Conservation (phyloP, 2,329 filamentous ascomycete genomes). For the Calonectria hongkongensis region DNA sequence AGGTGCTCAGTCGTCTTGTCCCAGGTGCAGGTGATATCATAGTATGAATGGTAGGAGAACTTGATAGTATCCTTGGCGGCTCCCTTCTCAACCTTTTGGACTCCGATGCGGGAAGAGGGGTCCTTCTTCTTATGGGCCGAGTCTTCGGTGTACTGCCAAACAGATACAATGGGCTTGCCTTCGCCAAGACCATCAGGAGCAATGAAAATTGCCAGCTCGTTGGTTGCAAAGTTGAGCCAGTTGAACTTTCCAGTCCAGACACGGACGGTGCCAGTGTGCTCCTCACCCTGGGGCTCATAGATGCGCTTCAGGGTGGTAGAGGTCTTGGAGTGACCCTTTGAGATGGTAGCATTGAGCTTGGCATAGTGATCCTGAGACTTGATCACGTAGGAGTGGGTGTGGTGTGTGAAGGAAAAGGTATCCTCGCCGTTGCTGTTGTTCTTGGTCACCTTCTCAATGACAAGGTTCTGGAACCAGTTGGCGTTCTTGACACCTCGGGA, state of each 20-base stretch:
- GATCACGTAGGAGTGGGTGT: constrained; percentile 38
- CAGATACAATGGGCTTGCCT: constrained; percentile 44
- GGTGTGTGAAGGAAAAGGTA: constrained; percentile 36
- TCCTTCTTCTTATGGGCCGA: constrained; percentile 27
- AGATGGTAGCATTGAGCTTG: constrained; percentile 41
- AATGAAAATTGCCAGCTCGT: constrained; percentile 48
- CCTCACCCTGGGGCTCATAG: constrained; percentile 42
- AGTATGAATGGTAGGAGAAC: constrained; percentile 41
- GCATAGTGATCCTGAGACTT: constrained; percentile 40
- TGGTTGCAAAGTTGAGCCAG: constrained; percentile 33
- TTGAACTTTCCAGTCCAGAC: constrained; percentile 52
- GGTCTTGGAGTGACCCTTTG: constrained; percentile 26
- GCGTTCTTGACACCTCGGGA: constrained; percentile 39
- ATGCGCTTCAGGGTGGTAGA: constrained; percentile 32
- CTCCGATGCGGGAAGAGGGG: constrained; percentile 28
- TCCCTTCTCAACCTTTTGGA: constrained; percentile 10
- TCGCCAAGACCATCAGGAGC: constrained; percentile 46
- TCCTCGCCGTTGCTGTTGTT: constrained; percentile 8
- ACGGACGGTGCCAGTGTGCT: constrained; percentile 8
- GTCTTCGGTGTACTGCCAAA: constrained; percentile 46
- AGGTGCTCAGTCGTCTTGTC: constrained; percentile 37
- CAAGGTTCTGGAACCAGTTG: constrained; percentile 45
- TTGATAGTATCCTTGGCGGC: constrained; percentile 20
- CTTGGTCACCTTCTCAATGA: constrained; percentile 32
- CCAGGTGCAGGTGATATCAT: constrained; percentile 44